Evolutionary conservation across 139 green algal genomes (phyloP), one percentile per base, ranked within the genome.

Genomic region (Edaphochlamys debaryana): DNA sequence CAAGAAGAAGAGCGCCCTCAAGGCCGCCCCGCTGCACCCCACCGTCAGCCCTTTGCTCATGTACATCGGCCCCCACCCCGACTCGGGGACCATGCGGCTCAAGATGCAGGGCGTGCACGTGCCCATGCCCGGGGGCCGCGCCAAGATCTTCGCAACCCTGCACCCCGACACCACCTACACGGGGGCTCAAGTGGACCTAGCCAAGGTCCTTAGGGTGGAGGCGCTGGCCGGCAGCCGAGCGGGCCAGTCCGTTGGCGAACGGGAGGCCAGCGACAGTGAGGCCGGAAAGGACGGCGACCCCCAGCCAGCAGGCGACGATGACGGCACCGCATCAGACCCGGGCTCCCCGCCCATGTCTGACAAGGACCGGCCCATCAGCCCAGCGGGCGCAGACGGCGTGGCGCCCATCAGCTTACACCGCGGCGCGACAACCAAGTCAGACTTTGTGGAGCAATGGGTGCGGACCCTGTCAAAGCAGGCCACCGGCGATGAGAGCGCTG

Each of bases 11-110:
- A 22, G 62, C 8, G 75, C 62, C 6, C 75, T 82, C 62, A 82
- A 82, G 62, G 60, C 37, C n/a, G 30, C 8, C 41, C 9, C 36
- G 13, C n/a, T 3, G 30, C 41, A n/a, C 22, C 42, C 34, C 20
- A 17, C 30, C 25, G 34, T 82, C 19, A 64, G 62, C n/a, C 75
- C 60, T 20, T 17, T 37, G 2, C n/a, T 67, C 29, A 29, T 67
- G 8, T 78, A 79, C 67, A 67, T 70, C 30, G 79, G 79, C 17
- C 67, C 79, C 6, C 79, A 85, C 68, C 79, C 79, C 2, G 79
- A 85, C 56, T 38, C 42, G 0, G 79, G 79, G 52, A 85, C 79
- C 67, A 85, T 79, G 79, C 67, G 68, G 27, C 63, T 85, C 27
- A 45, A 79, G 29, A 23, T 78, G 64, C 70, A 78, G 48, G 66